Evolutionary conservation across 768 basidiomycete species (phyloP).

Genomic region (Xerocomellus amylosporus): DNA sequence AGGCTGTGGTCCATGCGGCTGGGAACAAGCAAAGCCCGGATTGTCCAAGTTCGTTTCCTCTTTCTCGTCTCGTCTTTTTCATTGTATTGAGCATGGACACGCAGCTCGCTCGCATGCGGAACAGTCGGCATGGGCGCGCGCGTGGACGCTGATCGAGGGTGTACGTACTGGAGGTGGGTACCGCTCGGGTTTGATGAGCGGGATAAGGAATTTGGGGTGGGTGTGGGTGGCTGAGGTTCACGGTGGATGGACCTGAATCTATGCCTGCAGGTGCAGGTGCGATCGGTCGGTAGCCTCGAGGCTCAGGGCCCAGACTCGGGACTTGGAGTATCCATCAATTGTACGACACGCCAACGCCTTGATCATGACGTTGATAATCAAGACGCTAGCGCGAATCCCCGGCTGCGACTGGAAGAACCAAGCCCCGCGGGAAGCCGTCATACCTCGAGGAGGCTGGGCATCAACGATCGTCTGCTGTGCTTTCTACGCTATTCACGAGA

Average conservation of each 20-base stretch:
- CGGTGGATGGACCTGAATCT: constrained; percentile 6
- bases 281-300: neutral
- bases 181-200: constrained; percentile 61
- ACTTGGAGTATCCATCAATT: too few relatives aligned
- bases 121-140: constrained; percentile 11
- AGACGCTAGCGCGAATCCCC: too few relatives aligned
- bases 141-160: constrained; percentile 30
- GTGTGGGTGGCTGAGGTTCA: neutral
- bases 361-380: too few relatives aligned
- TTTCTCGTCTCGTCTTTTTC: neutral
- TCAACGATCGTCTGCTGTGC: too few relatives aligned
- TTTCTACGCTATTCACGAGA: too few relatives aligned
- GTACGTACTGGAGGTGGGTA: constrained; percentile 17
- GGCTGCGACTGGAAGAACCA: too few relatives aligned
- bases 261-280: neutral
- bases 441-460: too few relatives aligned
- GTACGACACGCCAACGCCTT: too few relatives aligned
- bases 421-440: too few relatives aligned
- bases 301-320: neutral
- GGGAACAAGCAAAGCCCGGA: neutral
- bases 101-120: neutral
- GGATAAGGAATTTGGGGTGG: constrained; percentile 55
- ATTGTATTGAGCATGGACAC: neutral
- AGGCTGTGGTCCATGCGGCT: neutral
- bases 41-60: neutral